Base-by-base conservation (phyloP, 2,329 filamentous ascomycete genomes). In the Aspergillaceae sp. region DNA sequence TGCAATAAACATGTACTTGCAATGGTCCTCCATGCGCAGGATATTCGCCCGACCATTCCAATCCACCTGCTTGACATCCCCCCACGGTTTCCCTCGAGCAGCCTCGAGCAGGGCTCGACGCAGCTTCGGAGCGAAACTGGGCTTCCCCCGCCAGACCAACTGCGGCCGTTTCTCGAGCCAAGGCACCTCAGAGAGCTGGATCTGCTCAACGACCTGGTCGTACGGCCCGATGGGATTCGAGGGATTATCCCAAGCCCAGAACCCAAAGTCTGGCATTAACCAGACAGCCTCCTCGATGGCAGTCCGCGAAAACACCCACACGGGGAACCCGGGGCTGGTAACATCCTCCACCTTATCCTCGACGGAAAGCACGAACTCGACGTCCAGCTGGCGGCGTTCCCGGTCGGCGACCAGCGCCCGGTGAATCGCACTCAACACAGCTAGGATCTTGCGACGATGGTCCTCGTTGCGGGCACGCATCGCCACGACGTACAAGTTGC, bases 211-310 rank as follows among this genome's bases (percentile, higher is more conserved):
- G 4, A 68, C 64, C 41, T 67, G 59, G 42, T 64, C 58, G 40
- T 60, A 67, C 1, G 65, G 63, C 0, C 65, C 65, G 30, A 68
- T 63, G 8, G 55, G 53, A 34, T 64, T 66, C 2, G 56, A 49
- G 1, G 50, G 48, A 29, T 66, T 65, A 7, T 72, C 70, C 72
- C 71, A 75, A 4, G 67, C 65, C 70, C 72, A 77, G 57, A 70
- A 75, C 41, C 72, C 73, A 56, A 76, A 76, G 51, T 76, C 74
- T 0, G 74, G 73, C 52, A 76, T 75, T 10, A 76, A 58, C 73
- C 74, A 76, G 34, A 68, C 64, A 1, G 69, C 62, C 38, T 67
- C 59, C 44, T 73, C 68, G 8, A 63, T 62, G 0, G 63, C 54
- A 26, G 55, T 62, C n/a, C 60, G 59, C 1, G 68, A 64, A 49